A percentile compares a stretch with the other conserved stretches of the same genome.
Conservation (phyloP, 495 filamentous ascomycete genomes). For the Penicillium canariense region DNA sequence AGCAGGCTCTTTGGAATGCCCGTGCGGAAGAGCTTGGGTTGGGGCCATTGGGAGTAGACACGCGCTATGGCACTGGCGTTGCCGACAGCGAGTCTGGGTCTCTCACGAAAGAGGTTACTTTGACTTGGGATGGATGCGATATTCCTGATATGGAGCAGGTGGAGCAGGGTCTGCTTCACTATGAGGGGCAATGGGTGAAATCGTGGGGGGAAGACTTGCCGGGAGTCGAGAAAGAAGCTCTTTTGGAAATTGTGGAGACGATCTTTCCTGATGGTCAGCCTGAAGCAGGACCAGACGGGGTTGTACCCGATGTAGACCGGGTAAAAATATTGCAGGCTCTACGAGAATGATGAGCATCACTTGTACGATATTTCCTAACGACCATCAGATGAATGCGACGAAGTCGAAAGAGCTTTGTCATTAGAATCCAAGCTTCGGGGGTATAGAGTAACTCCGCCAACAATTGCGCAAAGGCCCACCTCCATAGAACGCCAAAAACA, state of each 20-base stretch:
- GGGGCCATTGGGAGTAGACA: constrained; percentile 59
- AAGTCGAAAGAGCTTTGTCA: constrained; percentile 12
- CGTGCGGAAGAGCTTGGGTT: constrained; percentile 62
- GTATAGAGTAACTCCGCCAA: constrained; percentile 25
- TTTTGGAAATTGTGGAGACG: constrained; percentile 37
- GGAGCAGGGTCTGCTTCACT: constrained; percentile 24
- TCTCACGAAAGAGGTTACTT: constrained; percentile 35
- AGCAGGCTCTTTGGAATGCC: constrained; percentile 45
- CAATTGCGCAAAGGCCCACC: background rate
- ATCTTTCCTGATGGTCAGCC: constrained; percentile 28
- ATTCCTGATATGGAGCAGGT: constrained; percentile 39
- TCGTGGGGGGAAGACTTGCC: constrained; percentile 28
- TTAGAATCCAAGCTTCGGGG: constrained; percentile 16
- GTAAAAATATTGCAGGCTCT: constrained; percentile 22
- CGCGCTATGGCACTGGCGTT: constrained; percentile 40
- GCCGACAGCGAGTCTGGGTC: constrained; percentile 8
- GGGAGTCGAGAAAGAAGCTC: constrained; percentile 18
- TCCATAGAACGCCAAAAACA: constrained; percentile 15
- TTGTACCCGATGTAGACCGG: constrained; percentile 27
- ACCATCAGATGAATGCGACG: background rate
- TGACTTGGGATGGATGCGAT: constrained; percentile 60
- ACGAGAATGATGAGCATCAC: constrained; percentile 1
- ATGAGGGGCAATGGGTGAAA: constrained; percentile 34
- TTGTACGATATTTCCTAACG: background rate
- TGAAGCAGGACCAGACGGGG: constrained; percentile 5